A percentile compares a stretch with the other conserved stretches of the same genome.
Conservation (phyloP, 2,329 filamentous ascomycete species). For the Knufia petricola region DNA sequence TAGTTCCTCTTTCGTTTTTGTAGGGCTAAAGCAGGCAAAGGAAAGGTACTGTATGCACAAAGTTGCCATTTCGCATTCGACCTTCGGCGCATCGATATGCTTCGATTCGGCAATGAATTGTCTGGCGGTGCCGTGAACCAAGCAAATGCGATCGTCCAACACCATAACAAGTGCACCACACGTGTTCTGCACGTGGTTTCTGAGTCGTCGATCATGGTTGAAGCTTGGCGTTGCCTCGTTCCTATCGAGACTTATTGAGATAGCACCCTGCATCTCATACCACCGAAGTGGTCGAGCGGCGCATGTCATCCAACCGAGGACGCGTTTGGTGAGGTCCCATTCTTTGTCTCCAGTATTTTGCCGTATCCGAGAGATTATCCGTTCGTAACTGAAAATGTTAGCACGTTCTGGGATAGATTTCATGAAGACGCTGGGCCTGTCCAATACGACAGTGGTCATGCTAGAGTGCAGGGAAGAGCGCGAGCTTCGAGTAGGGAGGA, state of each 20-base stretch:
- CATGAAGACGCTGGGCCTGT: too few relatives aligned
- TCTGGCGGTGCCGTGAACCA: constrained; percentile 33
- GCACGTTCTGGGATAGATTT: too few relatives aligned
- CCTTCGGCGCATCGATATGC: constrained; percentile 20
- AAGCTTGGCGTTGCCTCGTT: constrained; percentile 27
- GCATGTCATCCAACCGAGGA: constrained; percentile 35
- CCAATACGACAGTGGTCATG: too few relatives aligned
- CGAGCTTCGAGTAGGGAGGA: neutral
- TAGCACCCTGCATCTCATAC: constrained; percentile 34
- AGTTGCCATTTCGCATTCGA: constrained; percentile 27
- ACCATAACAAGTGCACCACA: constrained; percentile 33
- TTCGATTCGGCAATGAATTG: constrained; percentile 23
- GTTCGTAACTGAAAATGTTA: constrained; percentile 24
- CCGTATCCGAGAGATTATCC: constrained; percentile 23
- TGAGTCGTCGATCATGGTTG: constrained; percentile 24
- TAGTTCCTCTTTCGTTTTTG: constrained; percentile 13
- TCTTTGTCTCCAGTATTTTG: constrained; percentile 12
- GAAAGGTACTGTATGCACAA: constrained; percentile 31
- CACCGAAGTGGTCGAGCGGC: constrained; percentile 33
- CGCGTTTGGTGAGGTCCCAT: constrained; percentile 23
- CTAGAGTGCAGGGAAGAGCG: neutral
- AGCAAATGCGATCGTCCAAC: constrained; percentile 26
- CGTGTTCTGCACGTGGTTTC: constrained; percentile 25
- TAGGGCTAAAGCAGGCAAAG: constrained; percentile 26
- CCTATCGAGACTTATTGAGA: constrained; percentile 27